Evolutionary conservation across 208 protist species (phyloP).

Genomic region (Crithidia fasciculata): DNA sequence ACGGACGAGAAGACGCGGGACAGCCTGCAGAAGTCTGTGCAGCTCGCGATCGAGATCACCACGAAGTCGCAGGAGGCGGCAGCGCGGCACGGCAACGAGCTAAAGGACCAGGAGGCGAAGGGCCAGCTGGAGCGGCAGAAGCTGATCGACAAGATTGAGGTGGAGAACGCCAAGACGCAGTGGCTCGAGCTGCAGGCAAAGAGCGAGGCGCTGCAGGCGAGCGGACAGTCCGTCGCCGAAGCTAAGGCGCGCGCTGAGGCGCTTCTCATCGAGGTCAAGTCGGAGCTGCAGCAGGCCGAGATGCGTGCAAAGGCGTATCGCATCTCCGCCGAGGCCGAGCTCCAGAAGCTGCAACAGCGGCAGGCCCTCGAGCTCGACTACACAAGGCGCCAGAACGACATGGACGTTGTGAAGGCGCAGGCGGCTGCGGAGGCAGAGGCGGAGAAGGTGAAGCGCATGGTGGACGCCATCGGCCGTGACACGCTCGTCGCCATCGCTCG

Average conservation of each 20-base stretch:
- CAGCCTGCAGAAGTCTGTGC: slow-evolving; percentile 96
- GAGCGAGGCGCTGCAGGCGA: slow-evolving; percentile 91
- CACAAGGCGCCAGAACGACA: slow-evolving; percentile 69
- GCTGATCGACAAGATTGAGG: slow-evolving; percentile 87
- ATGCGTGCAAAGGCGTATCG: slow-evolving; percentile 81
- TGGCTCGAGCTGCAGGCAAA: slow-evolving; percentile 93
- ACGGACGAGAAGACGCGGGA: slow-evolving; percentile 94
- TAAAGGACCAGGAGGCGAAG: slow-evolving; percentile 92
- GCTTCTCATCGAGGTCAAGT: slow-evolving; percentile 85
- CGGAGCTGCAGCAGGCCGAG: slow-evolving; percentile 88
- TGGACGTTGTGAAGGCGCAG: slow-evolving; percentile 86
- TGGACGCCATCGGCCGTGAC: slow-evolving; percentile 90
- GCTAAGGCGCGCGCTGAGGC: slow-evolving; percentile 93
- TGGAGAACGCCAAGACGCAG: slow-evolving; percentile 79
- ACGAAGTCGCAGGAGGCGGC: slow-evolving; percentile 96
- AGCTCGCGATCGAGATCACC: slow-evolving; percentile 98
- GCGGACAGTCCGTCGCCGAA: slow-evolving; percentile 91
- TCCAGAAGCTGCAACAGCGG: slow-evolving; percentile 83
- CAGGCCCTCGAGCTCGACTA: slow-evolving; percentile 91
- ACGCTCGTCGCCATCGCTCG: slow-evolving; percentile 92
- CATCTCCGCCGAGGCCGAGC: slow-evolving; percentile 86
- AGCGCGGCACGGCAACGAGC: slow-evolving; percentile 92
- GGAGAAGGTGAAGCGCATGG: slow-evolving; percentile 86
- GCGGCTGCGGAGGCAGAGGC: slow-evolving; percentile 87
- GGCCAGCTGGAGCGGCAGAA: slow-evolving; percentile 93